Conservation (phyloP, 1,284 basidiomycete genomes). For the Pseudozyma hubeiensis region DNA sequence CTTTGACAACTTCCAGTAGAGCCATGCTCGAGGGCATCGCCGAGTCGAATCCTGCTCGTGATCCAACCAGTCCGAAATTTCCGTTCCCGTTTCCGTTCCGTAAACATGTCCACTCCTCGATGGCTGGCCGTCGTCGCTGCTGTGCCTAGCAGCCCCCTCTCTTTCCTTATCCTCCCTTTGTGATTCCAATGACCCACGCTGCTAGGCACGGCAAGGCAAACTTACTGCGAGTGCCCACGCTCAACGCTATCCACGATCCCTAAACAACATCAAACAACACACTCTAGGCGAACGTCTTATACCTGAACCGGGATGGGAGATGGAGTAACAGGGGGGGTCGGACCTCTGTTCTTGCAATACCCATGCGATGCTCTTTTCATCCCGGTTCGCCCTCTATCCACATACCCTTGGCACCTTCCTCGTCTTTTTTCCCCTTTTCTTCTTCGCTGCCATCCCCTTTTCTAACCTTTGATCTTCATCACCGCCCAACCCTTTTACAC, state of each 20-base stretch:
- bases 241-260: slow-evolving; percentile 19
- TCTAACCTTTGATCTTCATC: slow-evolving; percentile 14
- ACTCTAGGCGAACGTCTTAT: slow-evolving; percentile 50
- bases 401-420: slow-evolving; percentile 32
- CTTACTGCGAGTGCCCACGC: slow-evolving; percentile 23
- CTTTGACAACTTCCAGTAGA: slow-evolving; percentile 47
- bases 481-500: slow-evolving; percentile 22
- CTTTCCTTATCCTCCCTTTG: neutral
- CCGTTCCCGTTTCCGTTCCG: neutral
- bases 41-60: slow-evolving; percentile 3
- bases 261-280: slow-evolving; percentile 2
- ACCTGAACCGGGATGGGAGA: slow-evolving; percentile 54
- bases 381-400: slow-evolving; percentile 28
- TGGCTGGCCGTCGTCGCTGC: slow-evolving; percentile 33
- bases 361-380: slow-evolving; percentile 58
- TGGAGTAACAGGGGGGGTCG: slow-evolving; percentile 58
- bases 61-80: neutral
- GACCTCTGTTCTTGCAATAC: slow-evolving; percentile 57
- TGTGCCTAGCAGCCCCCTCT: slow-evolving; percentile 12
- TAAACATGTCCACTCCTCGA: slow-evolving; percentile 12
- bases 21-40: neutral
- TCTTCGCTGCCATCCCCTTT: slow-evolving; percentile 21
- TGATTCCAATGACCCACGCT: neutral
- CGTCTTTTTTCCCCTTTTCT: slow-evolving; percentile 1
- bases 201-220: slow-evolving; percentile 13